Evolutionary conservation across 1,284 basidiomycete species (phyloP).

Genomic region (Porodaedalea pini): DNA sequence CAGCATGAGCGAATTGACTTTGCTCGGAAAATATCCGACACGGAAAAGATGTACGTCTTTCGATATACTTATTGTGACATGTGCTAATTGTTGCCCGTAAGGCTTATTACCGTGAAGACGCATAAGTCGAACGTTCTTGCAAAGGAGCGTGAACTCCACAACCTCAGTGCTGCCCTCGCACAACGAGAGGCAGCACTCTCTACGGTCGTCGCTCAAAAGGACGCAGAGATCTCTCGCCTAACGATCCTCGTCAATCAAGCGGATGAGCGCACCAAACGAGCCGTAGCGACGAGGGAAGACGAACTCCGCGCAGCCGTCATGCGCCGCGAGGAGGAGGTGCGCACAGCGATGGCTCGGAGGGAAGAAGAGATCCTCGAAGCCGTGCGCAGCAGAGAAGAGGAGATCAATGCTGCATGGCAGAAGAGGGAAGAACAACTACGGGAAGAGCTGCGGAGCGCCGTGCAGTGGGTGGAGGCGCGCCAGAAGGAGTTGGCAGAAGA

Average conservation of each 20-base stretch:
- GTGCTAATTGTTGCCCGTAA: conserved; percentile 28
- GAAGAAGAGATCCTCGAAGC: conserved; percentile 65
- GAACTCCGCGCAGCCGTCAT: conserved; percentile 64
- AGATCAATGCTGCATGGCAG: conserved; percentile 50
- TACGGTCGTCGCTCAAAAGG: conserved; percentile 49
- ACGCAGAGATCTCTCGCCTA: conserved; percentile 47
- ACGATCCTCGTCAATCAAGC: conserved; percentile 37
- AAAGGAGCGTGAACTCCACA: conserved; percentile 63
- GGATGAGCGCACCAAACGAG: conserved; percentile 55
- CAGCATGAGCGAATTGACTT: conserved; percentile 74
- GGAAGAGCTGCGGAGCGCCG: conserved; percentile 44
- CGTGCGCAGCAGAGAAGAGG: conserved; percentile 43
- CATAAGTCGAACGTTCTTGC: conserved; percentile 51
- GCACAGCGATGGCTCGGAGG: conserved; percentile 60
- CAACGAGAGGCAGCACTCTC: conserved; percentile 53
- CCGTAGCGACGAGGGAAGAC: conserved; percentile 60
- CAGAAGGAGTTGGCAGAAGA: conserved; percentile 54
- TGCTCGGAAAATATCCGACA: conserved; percentile 70
- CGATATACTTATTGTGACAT: not conserved
- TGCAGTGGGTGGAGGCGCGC: conserved; percentile 47
- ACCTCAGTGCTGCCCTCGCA: conserved; percentile 51
- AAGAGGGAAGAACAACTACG: conserved; percentile 53
- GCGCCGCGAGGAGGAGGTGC: conserved; percentile 67
- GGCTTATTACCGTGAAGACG: conserved; percentile 57
- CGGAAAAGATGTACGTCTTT: conserved; percentile 66